These are phyloP conservation scores for Fusarium ramigenum DNA, from an alignment of 2,329 filamentous ascomycete genomes.

Conservation along the genomic window DNA sequence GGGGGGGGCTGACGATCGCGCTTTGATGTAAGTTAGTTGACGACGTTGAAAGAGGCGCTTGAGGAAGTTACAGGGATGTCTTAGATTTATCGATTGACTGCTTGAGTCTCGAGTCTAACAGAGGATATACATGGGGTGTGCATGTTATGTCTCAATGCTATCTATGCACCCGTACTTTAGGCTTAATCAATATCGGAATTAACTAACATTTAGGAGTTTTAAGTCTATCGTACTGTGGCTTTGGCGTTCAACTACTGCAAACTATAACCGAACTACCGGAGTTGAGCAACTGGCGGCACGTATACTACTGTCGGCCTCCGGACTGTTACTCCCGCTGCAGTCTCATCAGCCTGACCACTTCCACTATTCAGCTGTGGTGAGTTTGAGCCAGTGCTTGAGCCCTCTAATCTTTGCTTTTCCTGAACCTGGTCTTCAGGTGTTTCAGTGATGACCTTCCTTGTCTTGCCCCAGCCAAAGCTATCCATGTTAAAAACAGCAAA, in stretches of 20 bases:
- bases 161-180: neutral
- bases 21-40: neutral
- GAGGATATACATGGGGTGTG: too few species aligned
- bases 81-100: too few species aligned
- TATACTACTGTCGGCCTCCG: slow-evolving; percentile 12
- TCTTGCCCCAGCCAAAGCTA: slow-evolving; percentile 44
- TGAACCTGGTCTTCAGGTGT: neutral
- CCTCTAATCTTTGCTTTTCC: slow-evolving; percentile 1
- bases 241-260: neutral
- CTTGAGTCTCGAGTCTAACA: too few species aligned
- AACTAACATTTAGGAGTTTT: neutral
- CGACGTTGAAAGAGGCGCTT: neutral
- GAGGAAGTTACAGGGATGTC: neutral
- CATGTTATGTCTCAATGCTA: neutral
- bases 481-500: slow-evolving; percentile 43
- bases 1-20: neutral
- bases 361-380: neutral
- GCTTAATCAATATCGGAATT: neutral
- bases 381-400: neutral
- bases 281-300: neutral
- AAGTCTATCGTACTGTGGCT: neutral
- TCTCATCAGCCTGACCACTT: neutral
- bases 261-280: neutral
- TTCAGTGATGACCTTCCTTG: slow-evolving; percentile 32
- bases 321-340: neutral